Base-by-base conservation (phyloP, 192 early-diverging fungal species). In the Coemansia sp. region DNA sequence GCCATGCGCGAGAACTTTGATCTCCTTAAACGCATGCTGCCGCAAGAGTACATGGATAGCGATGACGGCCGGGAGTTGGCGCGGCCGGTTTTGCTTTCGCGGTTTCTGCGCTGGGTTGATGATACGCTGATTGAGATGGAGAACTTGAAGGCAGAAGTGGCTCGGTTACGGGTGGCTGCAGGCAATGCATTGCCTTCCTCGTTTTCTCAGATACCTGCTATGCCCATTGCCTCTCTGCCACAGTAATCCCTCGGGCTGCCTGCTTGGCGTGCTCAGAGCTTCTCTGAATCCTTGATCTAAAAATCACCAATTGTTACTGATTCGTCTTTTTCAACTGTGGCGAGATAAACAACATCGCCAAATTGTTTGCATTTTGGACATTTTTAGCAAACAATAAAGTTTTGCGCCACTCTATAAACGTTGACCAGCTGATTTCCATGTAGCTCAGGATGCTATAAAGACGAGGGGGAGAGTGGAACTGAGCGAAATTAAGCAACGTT, bases 1-100 rank as follows among this genome's bases (percentile, higher is more conserved):
- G 75, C 75, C 15, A 78, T 78, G 75, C 75, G 75, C 5, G 75
- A 78, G 46, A 78, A 71, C 61, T 78, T 78, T 61, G 75, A 78
- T 14, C 52, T 78, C 43, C 75, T 78, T 47, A 78, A 78, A 33
- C 69, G 75, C 53, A 78, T 78, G 75, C 64, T 78, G 14, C 75
- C 75, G n/a, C 71, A 65, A 21, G 56, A 19, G 35, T 70, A 75
- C 54, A 70, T 80, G 68, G 58, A 59, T 18, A 71, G 72, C 49
- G 78, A 80, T 30, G 78, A 80, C 40, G 78, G 78, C 1, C 50
- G 78, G 13, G 78, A 80, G 55, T 54, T 80, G 40, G 78, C 78
- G 0, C 31, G 78, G 2, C 78, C 78, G 4, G 68, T 80, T 30
- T 38, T 80, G 44, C 60, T 80, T 31, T 64, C 78, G 1, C 57